phyloP scores from a whole-genome alignment of 176 grass and related monocot species.

The Oryza nivara region DNA sequence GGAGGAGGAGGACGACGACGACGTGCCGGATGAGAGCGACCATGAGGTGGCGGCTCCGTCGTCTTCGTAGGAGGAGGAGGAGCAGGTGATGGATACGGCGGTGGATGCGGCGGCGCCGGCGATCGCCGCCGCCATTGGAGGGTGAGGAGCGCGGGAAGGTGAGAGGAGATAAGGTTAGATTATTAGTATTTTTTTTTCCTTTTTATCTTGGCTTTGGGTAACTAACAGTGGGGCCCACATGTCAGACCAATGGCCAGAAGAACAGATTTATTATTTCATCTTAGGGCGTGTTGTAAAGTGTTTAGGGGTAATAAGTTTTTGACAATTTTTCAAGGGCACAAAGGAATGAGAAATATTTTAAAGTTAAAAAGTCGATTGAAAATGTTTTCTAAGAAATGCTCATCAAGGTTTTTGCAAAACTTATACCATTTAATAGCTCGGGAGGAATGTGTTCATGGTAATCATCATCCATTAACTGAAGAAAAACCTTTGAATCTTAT shows the following conservation, averaged over 20 bases:
- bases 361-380: too few relatives aligned
- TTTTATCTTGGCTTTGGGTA: background rate
- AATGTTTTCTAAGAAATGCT: too few relatives aligned
- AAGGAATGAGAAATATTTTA: too few relatives aligned
- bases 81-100: slow-evolving; percentile 9
- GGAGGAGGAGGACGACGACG: slow-evolving; percentile 16
- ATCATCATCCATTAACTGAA: too few relatives aligned
- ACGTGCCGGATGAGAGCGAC: slow-evolving; percentile 61
- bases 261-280: background rate
- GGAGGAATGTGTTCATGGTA: too few relatives aligned
- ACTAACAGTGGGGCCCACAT: background rate
- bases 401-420: too few relatives aligned
- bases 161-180: slow-evolving; percentile 32
- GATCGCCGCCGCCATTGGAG: slow-evolving; percentile 26
- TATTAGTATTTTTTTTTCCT: background rate
- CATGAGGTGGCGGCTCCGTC: slow-evolving; percentile 28
- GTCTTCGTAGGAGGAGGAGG: slow-evolving; percentile 5
- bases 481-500: too few relatives aligned
- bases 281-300: too few relatives aligned
- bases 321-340: too few relatives aligned
- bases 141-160: slow-evolving; percentile 43
- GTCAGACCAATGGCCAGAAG: background rate
- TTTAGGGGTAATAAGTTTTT: too few relatives aligned
- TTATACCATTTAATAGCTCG: too few relatives aligned
- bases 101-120: background rate